These are phyloP conservation scores for Akanthomyces muscarius DNA, from an alignment of 2,329 filamentous ascomycete species.

Conservation along the genomic window DNA sequence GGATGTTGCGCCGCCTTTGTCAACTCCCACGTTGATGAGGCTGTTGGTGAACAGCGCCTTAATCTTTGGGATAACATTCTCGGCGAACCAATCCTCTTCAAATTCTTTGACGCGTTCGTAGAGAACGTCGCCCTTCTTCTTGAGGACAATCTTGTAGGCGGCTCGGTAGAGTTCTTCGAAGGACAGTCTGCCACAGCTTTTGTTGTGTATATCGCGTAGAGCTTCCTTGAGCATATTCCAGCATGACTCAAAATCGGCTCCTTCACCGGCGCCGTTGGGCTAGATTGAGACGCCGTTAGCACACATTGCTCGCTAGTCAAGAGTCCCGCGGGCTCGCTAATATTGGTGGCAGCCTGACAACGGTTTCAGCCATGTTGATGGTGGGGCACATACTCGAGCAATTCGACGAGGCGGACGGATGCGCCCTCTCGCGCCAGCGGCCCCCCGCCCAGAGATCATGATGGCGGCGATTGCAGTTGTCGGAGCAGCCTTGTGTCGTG, in stretches of 20 bases:
- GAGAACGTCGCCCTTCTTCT: constrained; percentile 76
- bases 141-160: constrained; percentile 88
- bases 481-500: neutral
- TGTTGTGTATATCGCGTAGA: constrained; percentile 82
- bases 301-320: neutral
- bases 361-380: neutral
- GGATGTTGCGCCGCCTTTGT: constrained; percentile 55
- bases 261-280: constrained; percentile 45
- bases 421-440: constrained; percentile 36
- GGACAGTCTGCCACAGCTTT: constrained; percentile 83
- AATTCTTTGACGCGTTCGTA: constrained; percentile 78
- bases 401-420: constrained; percentile 43
- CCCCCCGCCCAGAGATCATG: constrained; percentile 49
- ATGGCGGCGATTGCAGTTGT: constrained; percentile 2
- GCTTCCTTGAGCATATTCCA: constrained; percentile 77
- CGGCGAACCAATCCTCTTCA: constrained; percentile 75
- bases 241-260: constrained; percentile 76
- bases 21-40: constrained; percentile 57
- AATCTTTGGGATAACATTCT: constrained; percentile 68
- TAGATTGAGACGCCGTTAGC: constrained; percentile 21
- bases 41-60: constrained; percentile 66
- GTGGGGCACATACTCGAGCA: constrained; percentile 34
- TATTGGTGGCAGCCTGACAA: neutral
- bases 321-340: neutral
- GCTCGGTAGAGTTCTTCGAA: constrained; percentile 95